phyloP scores from a whole-genome alignment of 108 stramenopile genomes.

The Nitzschia sp. region DNA sequence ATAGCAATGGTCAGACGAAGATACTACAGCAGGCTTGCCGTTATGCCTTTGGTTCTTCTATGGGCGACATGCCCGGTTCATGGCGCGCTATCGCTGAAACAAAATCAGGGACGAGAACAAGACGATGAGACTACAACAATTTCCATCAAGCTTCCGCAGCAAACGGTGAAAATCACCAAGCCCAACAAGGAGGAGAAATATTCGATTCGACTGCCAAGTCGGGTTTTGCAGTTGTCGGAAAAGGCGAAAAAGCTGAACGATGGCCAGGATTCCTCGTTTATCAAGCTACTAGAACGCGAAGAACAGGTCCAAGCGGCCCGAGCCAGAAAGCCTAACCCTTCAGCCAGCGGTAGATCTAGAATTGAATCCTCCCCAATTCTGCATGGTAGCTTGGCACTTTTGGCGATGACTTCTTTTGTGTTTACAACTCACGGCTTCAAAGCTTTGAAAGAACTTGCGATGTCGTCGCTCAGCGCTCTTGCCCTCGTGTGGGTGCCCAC shows the following conservation, averaged over 20 bases:
- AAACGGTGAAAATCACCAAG: background rate
- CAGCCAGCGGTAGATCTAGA: no score
- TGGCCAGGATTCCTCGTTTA: background rate
- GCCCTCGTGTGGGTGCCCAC: conserved; percentile 11
- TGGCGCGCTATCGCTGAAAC: background rate
- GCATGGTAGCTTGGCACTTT: background rate
- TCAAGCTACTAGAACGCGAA: background rate
- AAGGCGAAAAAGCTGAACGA: background rate
- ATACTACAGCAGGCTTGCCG: no score
- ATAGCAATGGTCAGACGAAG: no score
- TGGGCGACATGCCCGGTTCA: no score
- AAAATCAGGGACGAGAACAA: background rate
- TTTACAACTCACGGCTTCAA: background rate
- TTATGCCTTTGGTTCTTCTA: no score
- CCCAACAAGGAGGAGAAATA: background rate
- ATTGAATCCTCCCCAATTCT: background rate
- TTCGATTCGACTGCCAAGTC: background rate
- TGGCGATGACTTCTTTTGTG: background rate
- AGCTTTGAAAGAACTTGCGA: background rate
- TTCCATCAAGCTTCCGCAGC: background rate
- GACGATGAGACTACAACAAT: background rate
- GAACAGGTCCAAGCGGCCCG: background rate
- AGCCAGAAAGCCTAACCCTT: no score
- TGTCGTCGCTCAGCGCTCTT: conserved; percentile 1
- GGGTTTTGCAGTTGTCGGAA: background rate